Evolutionary conservation across 306 rosid species (phyloP).

Genomic region (Ormosia semicastrata): DNA sequence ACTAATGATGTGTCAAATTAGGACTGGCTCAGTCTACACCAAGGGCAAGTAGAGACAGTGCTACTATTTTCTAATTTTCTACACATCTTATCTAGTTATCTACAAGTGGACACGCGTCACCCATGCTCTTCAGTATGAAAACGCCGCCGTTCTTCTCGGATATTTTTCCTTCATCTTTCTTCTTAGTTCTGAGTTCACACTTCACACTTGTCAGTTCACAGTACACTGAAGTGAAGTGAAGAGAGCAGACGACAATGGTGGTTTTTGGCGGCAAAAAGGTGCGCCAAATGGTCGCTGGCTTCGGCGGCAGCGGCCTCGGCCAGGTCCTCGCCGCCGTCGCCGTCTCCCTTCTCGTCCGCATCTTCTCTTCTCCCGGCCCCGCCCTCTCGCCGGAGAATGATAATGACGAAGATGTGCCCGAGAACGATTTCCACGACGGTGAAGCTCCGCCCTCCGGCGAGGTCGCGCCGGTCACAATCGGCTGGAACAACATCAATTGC

Average conservation of each 20-base stretch:
- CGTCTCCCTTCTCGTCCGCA: slow-evolving; percentile 64
- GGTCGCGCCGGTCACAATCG: slow-evolving; percentile 70
- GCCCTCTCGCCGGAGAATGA: slow-evolving; percentile 53
- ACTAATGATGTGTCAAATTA: no score
- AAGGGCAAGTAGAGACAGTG: no score
- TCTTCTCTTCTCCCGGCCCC: slow-evolving; percentile 73
- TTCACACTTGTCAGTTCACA: neutral
- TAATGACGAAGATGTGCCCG: slow-evolving; percentile 29
- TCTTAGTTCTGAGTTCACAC: neutral
- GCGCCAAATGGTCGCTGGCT: slow-evolving; percentile 49
- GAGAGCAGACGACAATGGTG: slow-evolving; percentile 38
- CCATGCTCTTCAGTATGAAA: neutral
- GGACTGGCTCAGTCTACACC: no score
- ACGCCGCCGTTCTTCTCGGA: slow-evolving; percentile 21
- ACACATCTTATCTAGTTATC: slow-evolving; percentile 73
- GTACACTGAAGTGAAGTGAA: slow-evolving; percentile 11
- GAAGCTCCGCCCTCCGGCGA: slow-evolving; percentile 35
- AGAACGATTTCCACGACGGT: slow-evolving; percentile 17
- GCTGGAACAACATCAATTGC: slow-evolving; percentile 76
- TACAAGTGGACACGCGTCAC: slow-evolving; percentile 58
- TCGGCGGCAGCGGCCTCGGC: slow-evolving; percentile 67
- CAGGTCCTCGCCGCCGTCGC: slow-evolving; percentile 74
- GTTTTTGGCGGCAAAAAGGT: slow-evolving; percentile 65
- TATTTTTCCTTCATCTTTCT: neutral
- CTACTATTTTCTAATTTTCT: neutral